A percentile compares a stretch with the other conserved stretches of the same genome.
Conservation (phyloP, 192 early-diverging fungal genomes). For the Powellomyces hirtus region DNA sequence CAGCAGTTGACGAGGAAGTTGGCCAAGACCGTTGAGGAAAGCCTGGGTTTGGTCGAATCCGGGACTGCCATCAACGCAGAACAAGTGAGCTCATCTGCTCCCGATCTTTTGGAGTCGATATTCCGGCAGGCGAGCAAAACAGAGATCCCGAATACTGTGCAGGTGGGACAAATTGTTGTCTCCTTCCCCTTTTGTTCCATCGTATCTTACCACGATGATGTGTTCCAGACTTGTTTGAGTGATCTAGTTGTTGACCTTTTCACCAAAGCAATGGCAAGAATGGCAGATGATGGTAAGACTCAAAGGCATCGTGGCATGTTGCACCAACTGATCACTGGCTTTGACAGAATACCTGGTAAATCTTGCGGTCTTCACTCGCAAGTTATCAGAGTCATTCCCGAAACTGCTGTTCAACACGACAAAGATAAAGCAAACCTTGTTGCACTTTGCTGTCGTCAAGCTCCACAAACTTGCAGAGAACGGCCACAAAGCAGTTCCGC, state of each 20-base stretch:
- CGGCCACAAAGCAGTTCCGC: background rate
- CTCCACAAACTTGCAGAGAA: background rate
- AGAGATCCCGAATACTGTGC: background rate
- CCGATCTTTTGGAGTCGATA: background rate
- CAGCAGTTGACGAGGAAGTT: too few relatives aligned
- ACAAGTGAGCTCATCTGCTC: background rate
- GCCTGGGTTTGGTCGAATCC: too few relatives aligned
- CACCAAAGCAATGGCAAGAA: background rate
- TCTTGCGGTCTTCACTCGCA: background rate
- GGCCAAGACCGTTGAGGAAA: too few relatives aligned
- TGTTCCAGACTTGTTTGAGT: background rate
- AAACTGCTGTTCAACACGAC: background rate
- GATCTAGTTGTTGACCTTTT: background rate
- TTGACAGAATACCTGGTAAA: background rate
- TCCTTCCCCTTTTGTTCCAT: background rate
- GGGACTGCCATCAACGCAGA: too few relatives aligned
- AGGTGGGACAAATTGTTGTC: background rate
- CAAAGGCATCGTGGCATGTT: background rate
- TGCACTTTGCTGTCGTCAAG: background rate
- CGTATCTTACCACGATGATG: background rate
- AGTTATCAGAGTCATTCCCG: constrained; percentile 4
- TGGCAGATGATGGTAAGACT: background rate
- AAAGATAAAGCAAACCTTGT: background rate
- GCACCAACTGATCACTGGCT: background rate
- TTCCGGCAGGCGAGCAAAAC: background rate